Evolutionary conservation across 352 stramenopile species (phyloP).

Genomic region (Hyaloperonospora brassicae): DNA sequence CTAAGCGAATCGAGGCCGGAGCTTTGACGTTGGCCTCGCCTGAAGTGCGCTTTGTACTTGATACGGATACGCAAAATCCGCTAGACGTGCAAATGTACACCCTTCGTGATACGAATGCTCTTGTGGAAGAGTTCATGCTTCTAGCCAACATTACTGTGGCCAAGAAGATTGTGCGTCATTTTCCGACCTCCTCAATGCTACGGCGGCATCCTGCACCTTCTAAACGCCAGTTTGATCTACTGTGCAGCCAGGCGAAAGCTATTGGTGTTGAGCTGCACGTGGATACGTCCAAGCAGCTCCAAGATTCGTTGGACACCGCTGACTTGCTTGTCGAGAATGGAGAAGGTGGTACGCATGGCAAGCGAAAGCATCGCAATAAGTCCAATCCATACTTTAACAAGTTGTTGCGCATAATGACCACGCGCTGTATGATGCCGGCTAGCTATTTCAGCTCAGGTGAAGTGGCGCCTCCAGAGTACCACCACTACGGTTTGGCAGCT

Average conservation of each 20-base stretch:
- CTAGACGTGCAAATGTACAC: constrained; percentile 97
- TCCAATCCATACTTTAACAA: constrained; percentile 97
- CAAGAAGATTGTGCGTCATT: constrained; percentile 91
- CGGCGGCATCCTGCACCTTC: constrained; percentile 92
- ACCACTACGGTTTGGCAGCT: constrained; percentile 97
- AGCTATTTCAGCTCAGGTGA: constrained; percentile 98
- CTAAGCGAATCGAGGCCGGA: constrained; percentile 91
- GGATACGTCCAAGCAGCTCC: constrained; percentile 70
- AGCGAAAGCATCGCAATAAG: constrained; percentile 31
- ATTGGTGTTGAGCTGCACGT: constrained; percentile 76
- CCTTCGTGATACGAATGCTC: constrained; percentile 89
- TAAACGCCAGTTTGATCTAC: constrained; percentile 88
- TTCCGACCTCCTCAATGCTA: constrained; percentile 92
- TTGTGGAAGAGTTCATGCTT: constrained; percentile 99
- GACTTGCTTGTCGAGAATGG: constrained; percentile 29
- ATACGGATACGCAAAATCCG: constrained; percentile 98
- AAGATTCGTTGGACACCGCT: constrained; percentile 79
- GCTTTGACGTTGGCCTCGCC: constrained; percentile 96
- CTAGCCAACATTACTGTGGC: constrained; percentile 98
- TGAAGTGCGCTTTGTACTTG: constrained; percentile 94
- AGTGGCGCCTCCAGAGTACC: constrained; percentile 91
- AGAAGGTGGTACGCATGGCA: constrained; percentile 8
- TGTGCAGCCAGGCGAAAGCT: constrained; percentile 71
- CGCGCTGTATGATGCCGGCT: constrained; percentile 97
- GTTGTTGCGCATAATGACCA: constrained; percentile 94